phyloP scores from a whole-genome alignment of 2,329 filamentous ascomycete genomes.

The Elsinoe arachidis region DNA sequence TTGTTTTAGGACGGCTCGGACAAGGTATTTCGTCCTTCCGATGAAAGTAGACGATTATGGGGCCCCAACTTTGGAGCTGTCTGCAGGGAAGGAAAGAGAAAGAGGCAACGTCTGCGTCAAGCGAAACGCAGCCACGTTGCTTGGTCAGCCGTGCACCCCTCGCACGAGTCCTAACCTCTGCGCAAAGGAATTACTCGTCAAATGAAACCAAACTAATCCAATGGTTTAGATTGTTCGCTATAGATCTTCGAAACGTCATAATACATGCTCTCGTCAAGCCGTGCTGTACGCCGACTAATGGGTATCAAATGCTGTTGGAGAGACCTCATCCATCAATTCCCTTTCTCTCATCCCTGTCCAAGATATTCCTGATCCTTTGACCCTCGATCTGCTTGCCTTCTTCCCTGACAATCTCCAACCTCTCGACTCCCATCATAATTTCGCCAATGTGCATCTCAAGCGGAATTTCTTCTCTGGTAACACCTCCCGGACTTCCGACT shows the following conservation, averaged over 20 bases:
- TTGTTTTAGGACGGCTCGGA: background rate
- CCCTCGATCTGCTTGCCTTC: conserved; percentile 30
- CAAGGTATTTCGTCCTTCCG: background rate
- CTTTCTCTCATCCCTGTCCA: background rate
- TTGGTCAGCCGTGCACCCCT: background rate
- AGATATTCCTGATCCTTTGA: conserved; percentile 13
- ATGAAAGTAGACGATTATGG: background rate
- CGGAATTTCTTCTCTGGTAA: conserved; percentile 38
- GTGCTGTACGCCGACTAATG: conserved; percentile 8
- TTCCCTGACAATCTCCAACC: conserved; percentile 56
- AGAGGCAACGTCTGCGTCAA: background rate
- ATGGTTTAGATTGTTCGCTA: background rate
- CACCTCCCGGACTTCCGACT: conserved; percentile 21
- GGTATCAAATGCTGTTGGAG: background rate
- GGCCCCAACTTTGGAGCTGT: no score
- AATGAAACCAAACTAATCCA: no score
- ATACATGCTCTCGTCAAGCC: conserved; percentile 7
- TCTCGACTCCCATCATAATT: conserved; percentile 63
- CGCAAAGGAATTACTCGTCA: no score
- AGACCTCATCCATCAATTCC: background rate
- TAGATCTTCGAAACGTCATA: background rate
- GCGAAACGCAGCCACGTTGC: background rate
- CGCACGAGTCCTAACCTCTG: no score
- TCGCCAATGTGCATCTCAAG: conserved; percentile 67
- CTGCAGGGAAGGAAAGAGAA: background rate